Evolutionary conservation across 1,284 basidiomycete genomes (phyloP).

Genomic region (Ganoderma leucocontextum): DNA sequence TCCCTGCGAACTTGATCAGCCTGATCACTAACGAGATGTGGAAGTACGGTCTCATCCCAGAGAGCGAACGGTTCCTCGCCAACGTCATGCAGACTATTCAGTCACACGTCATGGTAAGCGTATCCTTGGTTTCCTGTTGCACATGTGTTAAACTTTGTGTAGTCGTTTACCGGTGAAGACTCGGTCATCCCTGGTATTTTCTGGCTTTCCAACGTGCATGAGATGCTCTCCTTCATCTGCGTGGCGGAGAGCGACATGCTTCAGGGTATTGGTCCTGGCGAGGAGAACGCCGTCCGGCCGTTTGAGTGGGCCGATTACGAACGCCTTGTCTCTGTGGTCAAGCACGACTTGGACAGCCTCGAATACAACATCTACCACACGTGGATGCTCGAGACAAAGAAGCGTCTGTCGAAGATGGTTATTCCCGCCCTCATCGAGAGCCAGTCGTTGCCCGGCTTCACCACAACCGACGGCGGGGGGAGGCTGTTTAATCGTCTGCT

Average conservation of each 20-base stretch:
- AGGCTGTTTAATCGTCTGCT: constrained; percentile 94
- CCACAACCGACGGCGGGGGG: constrained; percentile 93
- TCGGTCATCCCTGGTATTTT: constrained; percentile 97
- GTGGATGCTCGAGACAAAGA: constrained; percentile 99
- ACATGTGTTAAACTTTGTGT: constrained; percentile 15
- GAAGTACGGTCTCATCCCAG: constrained; percentile 97
- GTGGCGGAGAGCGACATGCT: constrained; percentile 98
- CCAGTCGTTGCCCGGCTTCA: constrained; percentile 97
- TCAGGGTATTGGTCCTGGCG: constrained; percentile 96
- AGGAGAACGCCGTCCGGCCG: constrained; percentile 88
- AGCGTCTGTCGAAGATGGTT: constrained; percentile 96
- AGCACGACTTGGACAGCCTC: constrained; percentile 97
- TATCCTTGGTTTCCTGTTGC: constrained; percentile 16
- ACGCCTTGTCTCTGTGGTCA: constrained; percentile 95
- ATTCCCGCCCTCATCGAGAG: constrained; percentile 98
- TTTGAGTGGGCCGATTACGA: constrained; percentile 99
- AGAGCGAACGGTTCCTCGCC: constrained; percentile 97
- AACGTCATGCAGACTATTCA: constrained; percentile 99
- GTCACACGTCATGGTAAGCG: constrained; percentile 94
- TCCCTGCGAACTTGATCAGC: constrained; percentile 99
- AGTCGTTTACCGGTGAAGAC: constrained; percentile 94
- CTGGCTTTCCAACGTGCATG: constrained; percentile 99
- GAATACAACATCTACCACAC: constrained; percentile 99
- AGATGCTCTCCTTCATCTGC: constrained; percentile 98
- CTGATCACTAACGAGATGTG: constrained; percentile 99